Evolutionary conservation across 805 yeast species (phyloP).

Genomic region (Pichia sporocuriosa): DNA sequence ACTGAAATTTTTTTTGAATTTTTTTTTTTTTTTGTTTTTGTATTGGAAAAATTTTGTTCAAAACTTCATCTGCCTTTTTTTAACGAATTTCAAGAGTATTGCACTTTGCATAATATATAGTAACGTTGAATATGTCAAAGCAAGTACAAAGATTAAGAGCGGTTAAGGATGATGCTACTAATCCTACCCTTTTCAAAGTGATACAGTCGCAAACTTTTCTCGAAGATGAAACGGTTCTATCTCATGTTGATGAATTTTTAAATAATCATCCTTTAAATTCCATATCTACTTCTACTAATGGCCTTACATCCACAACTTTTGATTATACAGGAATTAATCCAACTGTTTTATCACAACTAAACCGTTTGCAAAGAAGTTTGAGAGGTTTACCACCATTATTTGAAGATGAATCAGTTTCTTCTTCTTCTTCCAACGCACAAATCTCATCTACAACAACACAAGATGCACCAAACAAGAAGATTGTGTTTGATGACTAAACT

Average conservation of each 20-base stretch:
- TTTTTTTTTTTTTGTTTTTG: too few species aligned
- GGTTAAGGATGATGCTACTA: slow-evolving; percentile 11
- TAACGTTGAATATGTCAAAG: slow-evolving; percentile 8
- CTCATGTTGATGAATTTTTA: slow-evolving; percentile 12
- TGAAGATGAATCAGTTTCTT: slow-evolving; percentile 17
- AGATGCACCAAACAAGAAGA: slow-evolving; percentile 17
- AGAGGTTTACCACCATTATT: slow-evolving; percentile 33
- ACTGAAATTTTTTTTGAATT: too few species aligned
- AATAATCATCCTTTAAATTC: slow-evolving; percentile 6
- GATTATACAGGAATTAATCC: slow-evolving; percentile 24
- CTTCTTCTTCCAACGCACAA: neutral
- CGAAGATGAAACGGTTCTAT: slow-evolving; percentile 11
- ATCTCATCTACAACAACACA: neutral
- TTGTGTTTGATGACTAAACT: slow-evolving; percentile 16
- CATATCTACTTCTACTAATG: neutral
- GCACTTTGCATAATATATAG: too few species aligned
- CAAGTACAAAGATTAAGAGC: slow-evolving; percentile 11
- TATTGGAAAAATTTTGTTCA: too few species aligned
- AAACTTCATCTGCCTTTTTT: too few species aligned
- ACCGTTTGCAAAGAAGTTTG: slow-evolving; percentile 32
- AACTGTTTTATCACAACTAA: slow-evolving; percentile 28
- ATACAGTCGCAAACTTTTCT: slow-evolving; percentile 14
- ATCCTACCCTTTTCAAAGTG: slow-evolving; percentile 12
- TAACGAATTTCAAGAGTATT: too few species aligned
- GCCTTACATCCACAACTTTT: neutral